phyloP scores from a whole-genome alignment of 306 rosid genomes.

The Echinosophora koreensis region DNA sequence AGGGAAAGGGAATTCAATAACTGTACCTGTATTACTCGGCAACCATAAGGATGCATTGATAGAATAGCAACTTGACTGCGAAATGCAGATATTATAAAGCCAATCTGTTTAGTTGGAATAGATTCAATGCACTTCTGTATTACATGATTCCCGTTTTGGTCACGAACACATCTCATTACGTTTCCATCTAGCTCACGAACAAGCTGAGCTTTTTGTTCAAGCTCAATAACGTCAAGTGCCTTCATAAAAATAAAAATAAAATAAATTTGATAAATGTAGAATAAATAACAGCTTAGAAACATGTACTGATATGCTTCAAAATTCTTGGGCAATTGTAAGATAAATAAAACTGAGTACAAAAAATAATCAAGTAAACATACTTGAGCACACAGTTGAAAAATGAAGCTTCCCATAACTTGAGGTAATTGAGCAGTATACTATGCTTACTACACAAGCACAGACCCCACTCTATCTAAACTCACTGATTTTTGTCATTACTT shows the following conservation, averaged over 20 bases:
- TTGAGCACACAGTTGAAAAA: conserved; percentile 4
- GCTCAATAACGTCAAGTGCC: conserved; percentile 75
- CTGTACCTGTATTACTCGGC: conserved; percentile 70
- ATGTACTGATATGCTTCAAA: conserved; percentile 24
- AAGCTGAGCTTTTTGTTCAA: conserved; percentile 67
- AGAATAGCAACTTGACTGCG: conserved; percentile 60
- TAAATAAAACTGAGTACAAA: conserved; percentile 15
- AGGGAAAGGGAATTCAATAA: conserved; percentile 28
- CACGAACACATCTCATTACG: conserved; percentile 70
- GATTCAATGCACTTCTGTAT: conserved; percentile 74
- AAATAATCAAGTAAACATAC: conserved; percentile 7
- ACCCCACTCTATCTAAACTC: not conserved
- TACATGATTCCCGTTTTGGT: conserved; percentile 76
- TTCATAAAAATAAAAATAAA: conserved; percentile 39
- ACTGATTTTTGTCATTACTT: conserved; percentile 11
- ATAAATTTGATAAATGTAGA: conserved; percentile 26
- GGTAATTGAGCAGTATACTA: not conserved
- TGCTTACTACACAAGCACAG: not conserved
- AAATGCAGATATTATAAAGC: conserved; percentile 65
- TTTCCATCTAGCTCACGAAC: conserved; percentile 71
- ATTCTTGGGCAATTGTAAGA: not conserved
- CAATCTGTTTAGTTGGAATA: conserved; percentile 58
- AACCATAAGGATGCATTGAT: conserved; percentile 73
- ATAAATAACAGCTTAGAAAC: not conserved
- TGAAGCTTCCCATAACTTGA: conserved; percentile 2